These are phyloP conservation scores for Tricholoma flavovirens DNA, from an alignment of 768 basidiomycete genomes.

Conservation along the genomic window DNA sequence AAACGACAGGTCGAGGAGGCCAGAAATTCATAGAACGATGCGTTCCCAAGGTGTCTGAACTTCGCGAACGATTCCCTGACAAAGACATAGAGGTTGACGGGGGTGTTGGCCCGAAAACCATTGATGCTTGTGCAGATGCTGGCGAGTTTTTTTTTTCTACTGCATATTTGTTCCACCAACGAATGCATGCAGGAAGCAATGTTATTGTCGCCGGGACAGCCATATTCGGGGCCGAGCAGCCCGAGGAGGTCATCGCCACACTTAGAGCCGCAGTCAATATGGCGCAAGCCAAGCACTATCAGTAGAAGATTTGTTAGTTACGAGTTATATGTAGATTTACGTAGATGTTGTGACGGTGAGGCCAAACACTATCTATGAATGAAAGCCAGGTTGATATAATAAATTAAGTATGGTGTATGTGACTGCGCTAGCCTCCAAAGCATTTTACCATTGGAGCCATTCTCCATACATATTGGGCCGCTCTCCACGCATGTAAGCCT, in stretches of 20 bases:
- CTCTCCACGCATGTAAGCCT: constrained; percentile 87
- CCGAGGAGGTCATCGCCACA: constrained; percentile 68
- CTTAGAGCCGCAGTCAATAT: constrained; percentile 67
- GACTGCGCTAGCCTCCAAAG: not conserved
- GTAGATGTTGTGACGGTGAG: not conserved
- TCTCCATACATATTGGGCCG: constrained; percentile 95
- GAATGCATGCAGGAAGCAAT: constrained; percentile 68
- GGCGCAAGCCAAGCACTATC: constrained; percentile 46
- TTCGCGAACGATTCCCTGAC: constrained; percentile 83
- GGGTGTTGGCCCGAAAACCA: constrained; percentile 89
- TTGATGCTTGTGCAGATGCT: constrained; percentile 83
- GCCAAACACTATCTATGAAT: not conserved
- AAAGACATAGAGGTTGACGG: constrained; percentile 99
- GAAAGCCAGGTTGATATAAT: not conserved
- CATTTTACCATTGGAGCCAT: constrained; percentile 47
- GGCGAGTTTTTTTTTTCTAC: constrained; percentile 38
- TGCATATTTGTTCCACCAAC: not conserved
- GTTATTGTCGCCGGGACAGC: constrained; percentile 98
- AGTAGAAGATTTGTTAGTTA: not conserved
- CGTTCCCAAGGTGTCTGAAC: constrained; percentile 87
- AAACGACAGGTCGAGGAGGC: constrained; percentile 70
- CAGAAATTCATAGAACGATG: constrained; percentile 95
- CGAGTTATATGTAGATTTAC: not conserved
- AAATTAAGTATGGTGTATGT: not conserved
- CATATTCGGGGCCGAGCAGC: constrained; percentile 78